Percentiles rank a stretch among this genome's conserved stretches.
Conservation (phyloP, 2,329 filamentous ascomycete species). For the Dothideomycetes sp. region DNA sequence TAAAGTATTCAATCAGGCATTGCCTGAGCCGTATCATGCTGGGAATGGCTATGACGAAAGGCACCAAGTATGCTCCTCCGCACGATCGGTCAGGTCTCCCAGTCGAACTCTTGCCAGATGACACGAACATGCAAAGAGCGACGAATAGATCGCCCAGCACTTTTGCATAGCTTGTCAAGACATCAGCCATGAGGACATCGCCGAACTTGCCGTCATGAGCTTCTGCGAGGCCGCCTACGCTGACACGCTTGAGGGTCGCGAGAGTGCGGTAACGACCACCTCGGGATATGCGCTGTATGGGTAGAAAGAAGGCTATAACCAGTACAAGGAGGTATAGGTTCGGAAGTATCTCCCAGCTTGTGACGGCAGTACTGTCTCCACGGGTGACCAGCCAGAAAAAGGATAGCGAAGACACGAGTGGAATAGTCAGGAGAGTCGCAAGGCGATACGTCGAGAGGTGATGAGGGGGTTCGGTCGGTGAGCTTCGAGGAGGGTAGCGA, state of each 20-base stretch:
- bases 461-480: conserved; percentile 61
- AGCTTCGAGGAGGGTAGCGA: conserved; percentile 69
- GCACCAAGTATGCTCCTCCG: conserved; percentile 70
- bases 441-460: conserved; percentile 80
- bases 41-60: conserved; percentile 73
- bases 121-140: conserved; percentile 83
- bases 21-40: conserved; percentile 82
- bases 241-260: conserved; percentile 65
- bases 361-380: conserved; percentile 58
- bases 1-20: conserved; percentile 78
- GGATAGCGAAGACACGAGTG: conserved; percentile 62
- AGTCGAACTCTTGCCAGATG: conserved; percentile 61
- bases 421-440: conserved; percentile 63
- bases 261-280: conserved; percentile 68
- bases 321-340: conserved; percentile 72
- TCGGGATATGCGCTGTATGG: conserved; percentile 59
- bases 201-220: conserved; percentile 86
- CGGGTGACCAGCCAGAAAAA: conserved; percentile 78
- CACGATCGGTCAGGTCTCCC: conserved; percentile 72
- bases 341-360: conserved; percentile 75
- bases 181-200: conserved; percentile 87
- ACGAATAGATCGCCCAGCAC: conserved; percentile 86
- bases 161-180: conserved; percentile 88
- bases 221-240: conserved; percentile 77
- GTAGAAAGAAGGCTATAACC: conserved; percentile 57